Percentiles rank a stretch among this genome's conserved stretches.
phyloP scores from a whole-genome alignment of 768 basidiomycete species.

The Neoboletus magnificus region DNA sequence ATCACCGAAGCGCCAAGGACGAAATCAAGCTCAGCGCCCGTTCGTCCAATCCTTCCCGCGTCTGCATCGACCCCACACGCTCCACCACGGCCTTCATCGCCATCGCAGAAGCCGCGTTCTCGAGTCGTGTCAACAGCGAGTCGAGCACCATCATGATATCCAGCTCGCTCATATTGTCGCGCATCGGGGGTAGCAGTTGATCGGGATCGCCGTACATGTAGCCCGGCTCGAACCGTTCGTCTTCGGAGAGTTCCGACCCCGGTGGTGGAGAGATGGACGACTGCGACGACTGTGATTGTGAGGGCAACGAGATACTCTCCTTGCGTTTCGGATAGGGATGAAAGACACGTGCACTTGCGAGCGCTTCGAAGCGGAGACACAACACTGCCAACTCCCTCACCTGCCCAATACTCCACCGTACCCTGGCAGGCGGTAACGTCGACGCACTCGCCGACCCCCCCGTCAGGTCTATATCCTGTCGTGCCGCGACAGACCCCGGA shows the following conservation, averaged over 20 bases:
- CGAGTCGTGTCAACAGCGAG: conserved; percentile 68
- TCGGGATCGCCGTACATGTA: conserved; percentile 59
- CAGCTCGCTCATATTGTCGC: conserved; percentile 64
- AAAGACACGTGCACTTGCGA: conserved; percentile 63
- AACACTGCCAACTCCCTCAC: conserved; percentile 70
- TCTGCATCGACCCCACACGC: conserved; percentile 33
- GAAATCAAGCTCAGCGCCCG: conserved; percentile 46
- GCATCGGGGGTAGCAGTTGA: conserved; percentile 64
- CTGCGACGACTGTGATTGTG: conserved; percentile 7
- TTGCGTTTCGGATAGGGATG: conserved; percentile 37
- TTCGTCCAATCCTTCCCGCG: conserved; percentile 42
- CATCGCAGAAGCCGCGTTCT: conserved; percentile 57
- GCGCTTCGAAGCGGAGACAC: conserved; percentile 76
- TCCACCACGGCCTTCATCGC: conserved; percentile 9
- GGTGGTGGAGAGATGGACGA: background rate
- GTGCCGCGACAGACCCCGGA: conserved; percentile 66
- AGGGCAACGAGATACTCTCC: conserved; percentile 23
- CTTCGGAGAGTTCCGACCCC: conserved; percentile 15
- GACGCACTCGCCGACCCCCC: conserved; percentile 14
- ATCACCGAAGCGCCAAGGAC: conserved; percentile 30
- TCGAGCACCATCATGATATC: conserved; percentile 77
- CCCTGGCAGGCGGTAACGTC: conserved; percentile 30
- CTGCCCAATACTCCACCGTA: conserved; percentile 71
- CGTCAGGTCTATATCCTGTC: conserved; percentile 54
- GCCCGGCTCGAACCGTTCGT: conserved; percentile 28